Percentiles rank a stretch among this genome's conserved stretches.
phyloP scores from a whole-genome alignment of 1,284 basidiomycete genomes.

The Cryptococcus amylolentus region DNA sequence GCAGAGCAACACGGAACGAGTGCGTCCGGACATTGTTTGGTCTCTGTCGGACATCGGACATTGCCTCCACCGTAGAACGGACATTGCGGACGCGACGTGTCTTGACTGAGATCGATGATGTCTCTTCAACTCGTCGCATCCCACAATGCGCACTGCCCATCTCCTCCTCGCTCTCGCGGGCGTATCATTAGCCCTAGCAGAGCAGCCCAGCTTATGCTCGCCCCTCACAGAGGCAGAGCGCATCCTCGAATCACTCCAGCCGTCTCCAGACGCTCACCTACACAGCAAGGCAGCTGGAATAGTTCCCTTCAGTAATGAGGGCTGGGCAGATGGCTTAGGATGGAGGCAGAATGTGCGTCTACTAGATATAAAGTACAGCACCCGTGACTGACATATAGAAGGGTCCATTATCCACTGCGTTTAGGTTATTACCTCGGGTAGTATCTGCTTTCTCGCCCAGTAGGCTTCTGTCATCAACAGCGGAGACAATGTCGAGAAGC shows the following conservation, averaged over 20 bases:
- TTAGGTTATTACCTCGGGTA: conserved; percentile 34
- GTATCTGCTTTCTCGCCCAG: conserved; percentile 57
- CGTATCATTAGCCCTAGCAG: too few species aligned
- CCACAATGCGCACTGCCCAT: too few species aligned
- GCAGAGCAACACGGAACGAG: background rate
- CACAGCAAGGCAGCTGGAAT: conserved; percentile 23
- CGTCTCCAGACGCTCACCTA: conserved; percentile 24
- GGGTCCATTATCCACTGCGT: conserved; percentile 40
- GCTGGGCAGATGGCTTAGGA: conserved; percentile 37
- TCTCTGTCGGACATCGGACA: too few species aligned
- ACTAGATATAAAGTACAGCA: background rate
- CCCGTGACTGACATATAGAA: conserved; percentile 4
- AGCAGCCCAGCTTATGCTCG: conserved; percentile 14
- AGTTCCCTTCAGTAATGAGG: conserved; percentile 11
- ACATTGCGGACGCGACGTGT: too few species aligned
- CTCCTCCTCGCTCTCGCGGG: too few species aligned
- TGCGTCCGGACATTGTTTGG: too few species aligned
- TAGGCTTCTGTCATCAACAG: conserved; percentile 53
- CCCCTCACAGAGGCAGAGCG: conserved; percentile 29
- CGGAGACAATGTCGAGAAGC: conserved; percentile 26
- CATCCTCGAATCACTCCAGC: conserved; percentile 28
- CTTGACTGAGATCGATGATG: too few species aligned
- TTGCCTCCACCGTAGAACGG: too few species aligned
- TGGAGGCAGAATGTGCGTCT: conserved; percentile 31
- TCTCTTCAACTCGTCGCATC: too few species aligned